These are phyloP conservation scores for Pleurotus cornucopiae DNA, from an alignment of 768 basidiomycete species.

Conservation along the genomic window DNA sequence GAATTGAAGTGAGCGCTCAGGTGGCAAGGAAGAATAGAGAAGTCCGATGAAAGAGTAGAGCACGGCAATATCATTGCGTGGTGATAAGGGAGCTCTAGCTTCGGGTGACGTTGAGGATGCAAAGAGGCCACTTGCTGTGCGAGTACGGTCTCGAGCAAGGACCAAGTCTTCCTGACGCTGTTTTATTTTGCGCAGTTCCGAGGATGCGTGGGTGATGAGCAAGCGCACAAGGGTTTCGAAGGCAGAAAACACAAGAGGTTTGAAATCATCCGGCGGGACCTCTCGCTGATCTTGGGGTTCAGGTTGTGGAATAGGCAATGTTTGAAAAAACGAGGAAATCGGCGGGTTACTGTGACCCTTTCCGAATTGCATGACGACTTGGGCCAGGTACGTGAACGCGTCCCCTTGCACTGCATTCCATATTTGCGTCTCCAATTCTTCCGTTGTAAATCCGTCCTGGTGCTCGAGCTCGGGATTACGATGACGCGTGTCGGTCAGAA, in stretches of 20 bases:
- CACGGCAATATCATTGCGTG: constrained; percentile 81
- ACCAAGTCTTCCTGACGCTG: constrained; percentile 85
- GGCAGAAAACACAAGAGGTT: constrained; percentile 46
- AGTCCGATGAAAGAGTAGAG: constrained; percentile 82
- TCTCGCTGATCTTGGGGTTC: constrained; percentile 45
- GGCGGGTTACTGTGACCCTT: constrained; percentile 32
- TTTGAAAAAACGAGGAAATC: constrained; percentile 30
- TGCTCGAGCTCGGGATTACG: constrained; percentile 62
- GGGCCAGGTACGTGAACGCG: constrained; percentile 68
- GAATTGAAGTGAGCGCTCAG: constrained; percentile 79
- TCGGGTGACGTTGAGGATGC: constrained; percentile 37
- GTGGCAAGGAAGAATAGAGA: constrained; percentile 68
- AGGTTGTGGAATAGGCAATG: constrained; percentile 21
- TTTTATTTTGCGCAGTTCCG: constrained; percentile 81
- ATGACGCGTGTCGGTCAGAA: constrained; percentile 73
- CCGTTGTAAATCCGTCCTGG: constrained; percentile 63
- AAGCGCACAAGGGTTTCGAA: constrained; percentile 73
- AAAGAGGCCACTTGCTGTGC: constrained; percentile 45
- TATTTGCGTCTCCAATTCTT: constrained; percentile 77
- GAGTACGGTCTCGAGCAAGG: constrained; percentile 61
- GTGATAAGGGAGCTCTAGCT: constrained; percentile 34
- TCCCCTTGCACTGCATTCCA: constrained; percentile 83
- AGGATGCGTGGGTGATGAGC: constrained; percentile 71
- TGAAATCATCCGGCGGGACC: constrained; percentile 48
- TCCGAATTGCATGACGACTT: constrained; percentile 55